Conservation (phyloP, 805 yeast genomes). For the Cyberlindnera maritima region DNA sequence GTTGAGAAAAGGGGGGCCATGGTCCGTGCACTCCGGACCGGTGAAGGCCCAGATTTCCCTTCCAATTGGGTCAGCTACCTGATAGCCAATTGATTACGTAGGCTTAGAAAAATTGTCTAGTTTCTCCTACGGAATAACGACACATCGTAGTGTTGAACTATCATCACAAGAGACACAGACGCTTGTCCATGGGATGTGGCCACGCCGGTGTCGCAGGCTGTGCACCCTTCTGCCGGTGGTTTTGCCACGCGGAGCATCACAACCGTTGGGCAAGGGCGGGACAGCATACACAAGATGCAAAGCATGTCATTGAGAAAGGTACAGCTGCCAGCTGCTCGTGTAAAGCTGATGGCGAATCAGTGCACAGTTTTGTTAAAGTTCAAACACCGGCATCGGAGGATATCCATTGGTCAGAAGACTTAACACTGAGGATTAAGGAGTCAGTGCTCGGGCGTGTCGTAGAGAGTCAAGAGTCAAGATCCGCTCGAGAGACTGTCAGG, state of each 20-base stretch:
- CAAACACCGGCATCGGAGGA: too few relatives aligned
- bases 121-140: not conserved
- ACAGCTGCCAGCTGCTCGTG: too few relatives aligned
- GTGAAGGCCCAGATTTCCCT: not conserved
- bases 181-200: not conserved
- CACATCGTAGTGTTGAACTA: not conserved
- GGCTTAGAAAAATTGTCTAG: not conserved
- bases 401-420: too few relatives aligned
- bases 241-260: not conserved
- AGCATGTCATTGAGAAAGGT: not conserved
- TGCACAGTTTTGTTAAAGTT: too few relatives aligned
- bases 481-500: too few relatives aligned
- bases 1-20: not conserved
- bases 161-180: not conserved
- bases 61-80: not conserved
- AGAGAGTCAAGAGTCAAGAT: too few relatives aligned
- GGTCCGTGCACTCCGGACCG: not conserved
- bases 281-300: not conserved
- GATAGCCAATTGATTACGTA: not conserved
- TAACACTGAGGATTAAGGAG: too few relatives aligned
- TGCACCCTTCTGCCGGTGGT: conserved; percentile 1
- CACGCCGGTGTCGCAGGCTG: conserved; percentile 1
- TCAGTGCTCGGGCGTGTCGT: too few relatives aligned
- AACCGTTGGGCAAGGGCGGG: conserved; percentile 1
- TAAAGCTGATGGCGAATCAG: too few relatives aligned